Evolutionary conservation across 2,329 filamentous ascomycete species (phyloP).

Genomic region (Colletotrichum tropicicola): DNA sequence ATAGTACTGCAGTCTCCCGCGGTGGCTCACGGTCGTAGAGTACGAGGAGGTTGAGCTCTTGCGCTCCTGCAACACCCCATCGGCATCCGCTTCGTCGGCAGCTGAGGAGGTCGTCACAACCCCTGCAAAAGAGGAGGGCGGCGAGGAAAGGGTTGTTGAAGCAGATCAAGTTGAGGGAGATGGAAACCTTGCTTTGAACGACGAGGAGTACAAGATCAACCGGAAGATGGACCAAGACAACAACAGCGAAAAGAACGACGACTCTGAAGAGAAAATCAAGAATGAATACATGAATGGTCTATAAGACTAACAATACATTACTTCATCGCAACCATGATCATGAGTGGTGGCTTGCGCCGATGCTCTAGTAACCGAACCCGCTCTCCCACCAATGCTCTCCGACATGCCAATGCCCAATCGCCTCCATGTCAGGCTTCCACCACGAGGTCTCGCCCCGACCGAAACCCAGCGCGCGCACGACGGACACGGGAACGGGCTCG

Average conservation of each 20-base stretch:
- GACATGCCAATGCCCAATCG: constrained; percentile 63
- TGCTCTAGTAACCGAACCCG: constrained; percentile 45
- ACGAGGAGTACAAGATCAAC: neutral
- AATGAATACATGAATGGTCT: neutral
- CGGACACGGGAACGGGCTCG: constrained; percentile 83
- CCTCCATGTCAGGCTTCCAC: constrained; percentile 71
- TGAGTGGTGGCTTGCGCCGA: constrained; percentile 3
- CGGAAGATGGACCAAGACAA: neutral
- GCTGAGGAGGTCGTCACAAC: neutral
- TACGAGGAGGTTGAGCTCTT: neutral
- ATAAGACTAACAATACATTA: neutral
- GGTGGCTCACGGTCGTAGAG: neutral
- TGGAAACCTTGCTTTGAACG: no score
- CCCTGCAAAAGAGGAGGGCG: neutral
- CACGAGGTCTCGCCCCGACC: constrained; percentile 68
- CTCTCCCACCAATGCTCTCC: constrained; percentile 71
- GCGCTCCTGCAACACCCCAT: neutral
- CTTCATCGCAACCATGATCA: neutral
- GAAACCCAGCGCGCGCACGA: constrained; percentile 71
- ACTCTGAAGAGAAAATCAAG: neutral
- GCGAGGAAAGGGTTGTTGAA: neutral
- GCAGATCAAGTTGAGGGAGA: neutral
- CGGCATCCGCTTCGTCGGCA: no score
- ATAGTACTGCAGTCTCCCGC: neutral
- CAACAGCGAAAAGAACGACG: no score